Percentiles rank a stretch among this genome's conserved stretches.
These are phyloP conservation scores for Benincasa hispida DNA, from an alignment of 306 rosid genomes.

Conservation along the genomic window DNA sequence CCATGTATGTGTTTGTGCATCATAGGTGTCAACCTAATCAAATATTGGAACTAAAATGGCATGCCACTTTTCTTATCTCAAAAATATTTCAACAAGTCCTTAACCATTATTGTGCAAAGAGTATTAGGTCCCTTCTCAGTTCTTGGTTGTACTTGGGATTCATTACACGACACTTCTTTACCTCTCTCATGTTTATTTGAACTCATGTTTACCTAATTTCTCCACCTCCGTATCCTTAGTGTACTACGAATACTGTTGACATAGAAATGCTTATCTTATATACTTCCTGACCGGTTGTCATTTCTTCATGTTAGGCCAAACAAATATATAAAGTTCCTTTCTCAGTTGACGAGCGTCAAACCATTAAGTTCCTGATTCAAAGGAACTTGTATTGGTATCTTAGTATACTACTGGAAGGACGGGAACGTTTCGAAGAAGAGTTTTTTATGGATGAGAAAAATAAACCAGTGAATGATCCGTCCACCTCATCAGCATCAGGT, in stretches of 20 bases:
- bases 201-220: background rate
- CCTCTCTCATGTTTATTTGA: background rate
- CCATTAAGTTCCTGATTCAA: constrained; percentile 48
- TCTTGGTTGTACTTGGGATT: background rate
- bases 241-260: background rate
- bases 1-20: too few species aligned
- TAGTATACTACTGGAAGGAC: constrained; percentile 44
- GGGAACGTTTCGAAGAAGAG: constrained; percentile 60
- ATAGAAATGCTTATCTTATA: background rate
- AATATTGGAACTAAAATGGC: background rate
- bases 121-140: background rate
- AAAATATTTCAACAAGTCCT: background rate
- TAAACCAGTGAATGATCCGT: constrained; percentile 15
- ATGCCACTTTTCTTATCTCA: background rate
- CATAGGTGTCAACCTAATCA: background rate
- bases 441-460: constrained; percentile 23
- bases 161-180: background rate
- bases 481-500: constrained; percentile 58
- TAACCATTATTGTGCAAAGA: background rate
- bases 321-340: constrained; percentile 40
- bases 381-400: constrained; percentile 44
- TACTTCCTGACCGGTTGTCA: background rate
- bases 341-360: constrained; percentile 45
- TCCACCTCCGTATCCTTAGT: background rate
- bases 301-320: constrained; percentile 43